These are phyloP conservation scores for Osmanthus fragrans DNA, from an alignment of 257 asterid species.

Conservation along the genomic window DNA sequence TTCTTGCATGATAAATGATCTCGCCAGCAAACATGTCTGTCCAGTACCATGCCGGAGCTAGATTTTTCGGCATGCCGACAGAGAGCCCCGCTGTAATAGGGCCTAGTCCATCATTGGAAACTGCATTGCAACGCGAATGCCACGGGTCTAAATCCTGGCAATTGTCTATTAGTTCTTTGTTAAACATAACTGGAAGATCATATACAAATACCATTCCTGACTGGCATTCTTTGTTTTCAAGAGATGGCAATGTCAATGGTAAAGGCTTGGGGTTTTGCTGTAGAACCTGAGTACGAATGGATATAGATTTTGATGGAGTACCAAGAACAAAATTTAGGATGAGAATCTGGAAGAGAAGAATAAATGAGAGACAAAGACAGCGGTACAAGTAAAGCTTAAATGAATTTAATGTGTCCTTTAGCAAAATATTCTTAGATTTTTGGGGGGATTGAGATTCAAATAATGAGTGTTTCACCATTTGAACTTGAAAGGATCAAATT, in stretches of 20 bases:
- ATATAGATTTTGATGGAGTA: constrained; percentile 17
- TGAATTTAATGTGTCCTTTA: neutral
- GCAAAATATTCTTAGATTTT: constrained; percentile 21
- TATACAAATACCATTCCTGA: constrained; percentile 52
- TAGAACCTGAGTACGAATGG: neutral
- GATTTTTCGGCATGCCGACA: constrained; percentile 38
- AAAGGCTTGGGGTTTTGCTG: neutral
- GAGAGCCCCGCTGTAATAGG: constrained; percentile 36
- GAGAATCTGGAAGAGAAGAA: constrained; percentile 34
- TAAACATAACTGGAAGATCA: constrained; percentile 57
- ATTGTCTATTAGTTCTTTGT: constrained; percentile 41
- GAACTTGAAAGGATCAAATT: neutral
- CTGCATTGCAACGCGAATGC: constrained; percentile 57
- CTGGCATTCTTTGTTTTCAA: constrained; percentile 11
- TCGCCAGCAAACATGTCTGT: constrained; percentile 67
- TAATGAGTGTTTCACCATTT: constrained; percentile 26
- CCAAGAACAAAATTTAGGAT: constrained; percentile 27
- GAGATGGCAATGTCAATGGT: neutral
- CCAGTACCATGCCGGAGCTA: constrained; percentile 58
- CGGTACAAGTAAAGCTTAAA: constrained; percentile 15
- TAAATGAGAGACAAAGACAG: constrained; percentile 24
- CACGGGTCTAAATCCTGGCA: constrained; percentile 60
- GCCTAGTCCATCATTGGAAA: constrained; percentile 60
- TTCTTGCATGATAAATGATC: constrained; percentile 46
- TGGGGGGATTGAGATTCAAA: constrained; percentile 18